Base-by-base conservation (phyloP, 371 early-diverging fungal species). In the Capillidium heterosporum region DNA sequence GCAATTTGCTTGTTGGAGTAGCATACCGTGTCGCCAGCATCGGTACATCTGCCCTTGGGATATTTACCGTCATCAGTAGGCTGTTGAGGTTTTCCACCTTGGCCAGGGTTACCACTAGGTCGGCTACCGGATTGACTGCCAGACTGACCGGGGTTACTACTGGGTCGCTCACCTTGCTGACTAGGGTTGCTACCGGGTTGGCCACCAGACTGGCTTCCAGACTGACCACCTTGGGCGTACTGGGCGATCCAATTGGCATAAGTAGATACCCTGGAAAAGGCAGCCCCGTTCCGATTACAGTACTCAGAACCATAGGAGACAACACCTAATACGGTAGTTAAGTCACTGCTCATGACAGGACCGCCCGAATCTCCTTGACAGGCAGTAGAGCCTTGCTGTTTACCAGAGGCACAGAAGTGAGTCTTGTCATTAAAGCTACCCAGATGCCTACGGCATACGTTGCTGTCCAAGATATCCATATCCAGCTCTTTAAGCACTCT, bases 361-460 rank as follows among this genome's bases (percentile, higher is more conserved):
- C 27, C 13, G n/a, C 51, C 51, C 8, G 24, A 23, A 35, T 50
- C 51, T 17, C 51, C 51, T 50, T 35, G 51, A 50, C 51, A 50
- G 21, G 35, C 35, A 32, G 24, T 17, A 23, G 8, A 8, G 7
- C 51, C 51, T 17, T 28, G 10, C 28, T 35, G 32, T 15, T 8
- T 8, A 35, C 17, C 29, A 35, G 17, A 26, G 11, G 13, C 29
- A 15, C 51, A 13, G 13, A 23, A 13, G 8, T 50, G 13, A 26
- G 51, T 32, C 8, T 7, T 15, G 19, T 8, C 13, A 26, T 35
- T 50, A 8, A 50, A 50, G 21, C n/a, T 8, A 8, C n/a, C 51
- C 7, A 50, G 8, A 13, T 15, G 19, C 7, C 17, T 15, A 35
- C 27, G 7, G 28, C 51, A 50, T 50, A 15, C 24, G 7, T 50